phyloP scores from a whole-genome alignment of 2,329 filamentous ascomycete genomes.

The Pseudopyrenochaeta lycopersici region DNA sequence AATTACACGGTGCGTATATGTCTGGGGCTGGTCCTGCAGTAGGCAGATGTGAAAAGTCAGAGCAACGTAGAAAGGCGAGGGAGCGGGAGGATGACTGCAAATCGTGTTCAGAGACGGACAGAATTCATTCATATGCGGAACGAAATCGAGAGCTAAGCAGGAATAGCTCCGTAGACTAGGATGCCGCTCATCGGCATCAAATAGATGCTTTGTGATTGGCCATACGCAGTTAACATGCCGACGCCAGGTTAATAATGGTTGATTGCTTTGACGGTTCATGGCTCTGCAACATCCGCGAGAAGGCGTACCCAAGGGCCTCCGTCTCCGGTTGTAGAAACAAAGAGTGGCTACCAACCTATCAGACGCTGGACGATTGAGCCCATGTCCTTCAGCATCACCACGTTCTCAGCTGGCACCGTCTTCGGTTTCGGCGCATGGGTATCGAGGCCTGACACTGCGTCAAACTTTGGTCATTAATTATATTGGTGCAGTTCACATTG shows the following conservation, averaged over 20 bases:
- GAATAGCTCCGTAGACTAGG: slow-evolving; percentile 1
- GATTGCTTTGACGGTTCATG: slow-evolving; percentile 23
- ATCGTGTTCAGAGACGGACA: slow-evolving; percentile 24
- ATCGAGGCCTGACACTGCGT: too few relatives aligned
- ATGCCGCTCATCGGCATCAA: slow-evolving; percentile 35
- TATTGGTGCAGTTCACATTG: slow-evolving; percentile 9
- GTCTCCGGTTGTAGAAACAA: not conserved
- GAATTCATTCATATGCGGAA: slow-evolving; percentile 36
- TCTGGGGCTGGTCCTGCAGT: not conserved
- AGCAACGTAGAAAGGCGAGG: slow-evolving; percentile 1
- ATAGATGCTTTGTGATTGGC: slow-evolving; percentile 35
- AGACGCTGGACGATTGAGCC: not conserved
- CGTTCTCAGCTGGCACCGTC: not conserved
- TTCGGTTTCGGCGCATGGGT: too few relatives aligned
- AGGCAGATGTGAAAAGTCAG: not conserved
- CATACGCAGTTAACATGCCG: slow-evolving; percentile 17
- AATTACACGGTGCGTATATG: slow-evolving; percentile 18
- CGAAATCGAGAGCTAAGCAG: slow-evolving; percentile 19
- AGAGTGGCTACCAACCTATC: not conserved
- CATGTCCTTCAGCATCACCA: not conserved
- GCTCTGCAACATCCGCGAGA: slow-evolving; percentile 13
- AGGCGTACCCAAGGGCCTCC: slow-evolving; percentile 8
- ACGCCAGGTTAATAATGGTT: slow-evolving; percentile 24
- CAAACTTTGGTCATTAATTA: not conserved
- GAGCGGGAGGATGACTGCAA: slow-evolving; percentile 5